Conservation (phyloP, 345 rosid species). For the Chamaenerion angustifolium region DNA sequence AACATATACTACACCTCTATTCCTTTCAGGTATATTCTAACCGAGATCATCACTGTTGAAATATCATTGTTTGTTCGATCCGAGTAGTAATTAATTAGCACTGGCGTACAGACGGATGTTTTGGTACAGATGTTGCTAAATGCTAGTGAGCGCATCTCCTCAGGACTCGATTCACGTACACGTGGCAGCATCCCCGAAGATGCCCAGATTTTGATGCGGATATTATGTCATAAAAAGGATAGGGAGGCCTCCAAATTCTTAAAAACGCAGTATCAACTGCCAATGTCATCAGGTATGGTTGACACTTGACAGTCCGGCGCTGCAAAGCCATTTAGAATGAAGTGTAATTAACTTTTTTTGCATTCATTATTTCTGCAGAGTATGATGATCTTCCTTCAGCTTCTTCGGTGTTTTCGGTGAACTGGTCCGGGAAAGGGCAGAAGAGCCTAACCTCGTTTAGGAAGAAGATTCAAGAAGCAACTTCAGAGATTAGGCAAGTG, state of each 20-base stretch:
- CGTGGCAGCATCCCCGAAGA: slow-evolving; percentile 34
- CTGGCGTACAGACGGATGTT: slow-evolving; percentile 42
- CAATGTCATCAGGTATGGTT: slow-evolving; percentile 79
- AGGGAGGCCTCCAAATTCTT: slow-evolving; percentile 73
- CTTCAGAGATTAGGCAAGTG: slow-evolving; percentile 52
- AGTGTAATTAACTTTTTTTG: background rate
- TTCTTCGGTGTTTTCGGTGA: slow-evolving; percentile 30
- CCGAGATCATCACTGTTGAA: background rate
- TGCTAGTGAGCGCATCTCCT: slow-evolving; percentile 64
- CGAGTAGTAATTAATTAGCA: too few relatives aligned
- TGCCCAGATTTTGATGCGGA: slow-evolving; percentile 68
- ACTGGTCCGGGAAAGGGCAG: slow-evolving; percentile 47
- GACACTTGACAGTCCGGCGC: background rate
- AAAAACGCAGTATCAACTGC: slow-evolving; percentile 72
- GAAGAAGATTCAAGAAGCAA: slow-evolving; percentile 74
- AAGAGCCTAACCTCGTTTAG: slow-evolving; percentile 51
- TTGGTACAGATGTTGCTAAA: slow-evolving; percentile 71
- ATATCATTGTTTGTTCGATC: too few relatives aligned
- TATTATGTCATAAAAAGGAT: slow-evolving; percentile 93
- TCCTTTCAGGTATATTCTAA: slow-evolving; percentile 49
- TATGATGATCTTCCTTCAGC: slow-evolving; percentile 44
- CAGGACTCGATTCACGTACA: slow-evolving; percentile 43
- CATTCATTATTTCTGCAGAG: slow-evolving; percentile 26
- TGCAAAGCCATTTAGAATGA: background rate
- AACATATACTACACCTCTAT: slow-evolving; percentile 54